These are phyloP conservation scores for Effrenium voratum DNA, from an alignment of 73 alveolate genomes.

Conservation along the genomic window DNA sequence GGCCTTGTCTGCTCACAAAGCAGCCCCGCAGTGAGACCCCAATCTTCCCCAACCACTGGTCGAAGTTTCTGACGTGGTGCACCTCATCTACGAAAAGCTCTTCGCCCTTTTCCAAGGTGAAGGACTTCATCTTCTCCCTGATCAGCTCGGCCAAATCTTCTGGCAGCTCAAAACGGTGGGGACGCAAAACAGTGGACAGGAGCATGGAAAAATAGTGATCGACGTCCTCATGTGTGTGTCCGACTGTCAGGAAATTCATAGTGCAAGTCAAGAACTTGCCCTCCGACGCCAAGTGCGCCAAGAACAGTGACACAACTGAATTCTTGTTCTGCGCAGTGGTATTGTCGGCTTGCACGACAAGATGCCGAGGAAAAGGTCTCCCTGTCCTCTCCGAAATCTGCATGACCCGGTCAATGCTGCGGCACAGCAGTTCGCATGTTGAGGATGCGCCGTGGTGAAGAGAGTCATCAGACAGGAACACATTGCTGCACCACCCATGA, in stretches of 20 bases:
- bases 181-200: slow-evolving; percentile 38
- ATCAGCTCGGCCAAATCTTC: background rate
- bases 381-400: background rate
- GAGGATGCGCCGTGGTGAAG: slow-evolving; percentile 36
- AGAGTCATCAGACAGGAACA: background rate
- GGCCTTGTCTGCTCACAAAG: background rate
- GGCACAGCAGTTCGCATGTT: background rate
- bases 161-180: slow-evolving; percentile 14
- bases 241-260: background rate
- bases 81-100: slow-evolving; percentile 16
- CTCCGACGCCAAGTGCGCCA: background rate
- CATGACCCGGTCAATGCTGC: slow-evolving; percentile 10
- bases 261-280: background rate
- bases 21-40: background rate
- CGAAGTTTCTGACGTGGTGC: slow-evolving; percentile 18
- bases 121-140: background rate
- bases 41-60: background rate
- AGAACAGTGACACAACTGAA: background rate
- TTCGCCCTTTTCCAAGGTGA: background rate
- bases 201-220: background rate
- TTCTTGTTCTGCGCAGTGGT: slow-evolving; percentile 29
- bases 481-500: slow-evolving; percentile 43
- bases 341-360: slow-evolving; percentile 3
- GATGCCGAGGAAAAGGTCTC: background rate
- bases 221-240: slow-evolving; percentile 39